These are phyloP conservation scores for Solanum sejunctum DNA, from an alignment of 257 asterid genomes.

Conservation along the genomic window DNA sequence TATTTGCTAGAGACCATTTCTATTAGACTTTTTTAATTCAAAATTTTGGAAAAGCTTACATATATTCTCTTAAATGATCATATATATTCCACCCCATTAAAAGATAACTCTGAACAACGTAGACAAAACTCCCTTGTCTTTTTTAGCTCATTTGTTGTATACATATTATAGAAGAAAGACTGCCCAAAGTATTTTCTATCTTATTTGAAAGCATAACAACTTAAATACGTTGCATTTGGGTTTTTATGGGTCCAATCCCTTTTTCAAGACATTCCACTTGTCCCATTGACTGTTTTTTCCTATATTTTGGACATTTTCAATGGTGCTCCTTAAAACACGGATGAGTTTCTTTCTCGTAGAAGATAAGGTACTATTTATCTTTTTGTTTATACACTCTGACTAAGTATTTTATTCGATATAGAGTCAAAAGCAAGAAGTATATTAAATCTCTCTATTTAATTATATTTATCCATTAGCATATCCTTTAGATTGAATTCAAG, in stretches of 20 bases:
- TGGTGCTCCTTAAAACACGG: not conserved
- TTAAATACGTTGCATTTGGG: not conserved
- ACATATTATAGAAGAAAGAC: constrained; percentile 2
- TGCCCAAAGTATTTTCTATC: constrained; percentile 6
- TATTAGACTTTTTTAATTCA: not conserved
- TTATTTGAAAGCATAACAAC: not conserved
- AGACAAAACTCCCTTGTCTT: not conserved
- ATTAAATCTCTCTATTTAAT: no score
- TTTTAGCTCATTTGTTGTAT: not conserved
- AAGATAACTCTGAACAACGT: no score
- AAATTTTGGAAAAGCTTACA: not conserved
- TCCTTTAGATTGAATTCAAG: not conserved
- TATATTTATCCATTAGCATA: not conserved
- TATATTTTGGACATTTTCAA: not conserved
- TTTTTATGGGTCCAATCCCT: constrained; percentile 38
- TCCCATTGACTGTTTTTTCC: constrained; percentile 21
- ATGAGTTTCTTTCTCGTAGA: not conserved
- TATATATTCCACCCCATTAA: no score
- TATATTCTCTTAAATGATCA: not conserved
- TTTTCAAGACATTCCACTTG: constrained; percentile 35
- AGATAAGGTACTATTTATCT: not conserved
- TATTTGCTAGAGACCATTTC: not conserved
- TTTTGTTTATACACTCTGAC: not conserved
- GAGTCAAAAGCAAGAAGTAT: not conserved
- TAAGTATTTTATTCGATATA: no score